phyloP scores from a whole-genome alignment of 306 rosid genomes.

The Erythrophleum fordii region DNA sequence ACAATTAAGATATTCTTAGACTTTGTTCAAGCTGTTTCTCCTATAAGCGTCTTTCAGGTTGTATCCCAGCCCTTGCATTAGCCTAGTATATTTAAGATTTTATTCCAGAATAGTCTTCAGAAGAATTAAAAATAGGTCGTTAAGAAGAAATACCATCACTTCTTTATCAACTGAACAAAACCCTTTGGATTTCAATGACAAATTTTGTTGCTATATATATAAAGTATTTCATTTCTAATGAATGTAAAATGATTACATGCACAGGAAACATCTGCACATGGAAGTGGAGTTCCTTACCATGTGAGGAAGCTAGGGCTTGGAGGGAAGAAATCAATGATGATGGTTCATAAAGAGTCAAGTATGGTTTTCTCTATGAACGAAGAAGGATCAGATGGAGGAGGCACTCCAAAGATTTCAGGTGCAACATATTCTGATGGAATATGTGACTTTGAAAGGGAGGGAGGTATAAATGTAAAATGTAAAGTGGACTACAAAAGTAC shows the following conservation, averaged over 20 bases:
- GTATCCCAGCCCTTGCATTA: too few relatives aligned
- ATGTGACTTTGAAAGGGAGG: conserved; percentile 48
- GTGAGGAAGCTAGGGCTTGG: conserved; percentile 57
- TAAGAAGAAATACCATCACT: too few relatives aligned
- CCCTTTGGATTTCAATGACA: not conserved
- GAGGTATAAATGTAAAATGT: conserved; percentile 59
- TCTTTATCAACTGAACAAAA: not conserved
- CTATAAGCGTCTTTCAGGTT: too few relatives aligned
- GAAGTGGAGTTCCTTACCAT: conserved; percentile 18
- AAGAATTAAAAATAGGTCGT: too few relatives aligned
- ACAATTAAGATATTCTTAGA: not conserved
- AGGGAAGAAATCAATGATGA: conserved; percentile 45
- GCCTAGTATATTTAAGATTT: not conserved
- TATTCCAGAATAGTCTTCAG: too few relatives aligned
- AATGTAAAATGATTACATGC: conserved; percentile 23
- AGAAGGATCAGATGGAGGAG: conserved; percentile 22
- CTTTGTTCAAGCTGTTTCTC: not conserved
- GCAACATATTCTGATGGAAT: conserved; percentile 66
- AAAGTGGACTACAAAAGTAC: conserved; percentile 39
- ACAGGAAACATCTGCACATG: conserved; percentile 43
- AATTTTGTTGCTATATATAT: too few relatives aligned
- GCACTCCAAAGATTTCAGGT: conserved; percentile 72
- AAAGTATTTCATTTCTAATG: not conserved
- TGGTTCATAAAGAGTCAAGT: conserved; percentile 38
- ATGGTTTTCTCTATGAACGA: conserved; percentile 30